Conservation (phyloP, 768 basidiomycete species). For the Mycena olivaceomarginata region DNA sequence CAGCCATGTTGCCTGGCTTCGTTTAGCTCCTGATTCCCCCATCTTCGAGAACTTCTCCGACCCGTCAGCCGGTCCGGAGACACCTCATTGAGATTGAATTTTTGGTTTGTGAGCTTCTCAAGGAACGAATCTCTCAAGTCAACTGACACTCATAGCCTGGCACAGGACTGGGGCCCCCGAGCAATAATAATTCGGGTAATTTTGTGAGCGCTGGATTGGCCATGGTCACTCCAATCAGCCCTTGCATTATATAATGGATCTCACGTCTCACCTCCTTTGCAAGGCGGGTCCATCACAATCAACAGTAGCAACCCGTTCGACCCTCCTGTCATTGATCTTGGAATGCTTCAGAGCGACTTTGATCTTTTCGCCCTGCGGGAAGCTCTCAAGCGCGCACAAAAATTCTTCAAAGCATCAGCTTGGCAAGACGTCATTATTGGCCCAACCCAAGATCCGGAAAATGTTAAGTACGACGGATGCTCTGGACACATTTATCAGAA, state of each 20-base stretch:
- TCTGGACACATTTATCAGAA: constrained; percentile 25
- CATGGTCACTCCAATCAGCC: constrained; percentile 37
- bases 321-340: constrained; percentile 65
- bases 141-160: background rate
- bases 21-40: constrained; percentile 48
- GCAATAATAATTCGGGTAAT: background rate
- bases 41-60: constrained; percentile 50
- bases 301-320: constrained; percentile 46
- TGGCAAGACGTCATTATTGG: constrained; percentile 31
- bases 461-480: constrained; percentile 14
- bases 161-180: background rate
- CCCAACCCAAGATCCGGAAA: constrained; percentile 20
- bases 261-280: background rate
- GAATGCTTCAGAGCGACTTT: constrained; percentile 54
- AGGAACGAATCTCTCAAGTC: background rate
- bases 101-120: constrained; percentile 43
- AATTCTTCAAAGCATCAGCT: constrained; percentile 17
- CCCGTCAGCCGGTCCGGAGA: constrained; percentile 55
- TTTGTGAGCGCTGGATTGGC: constrained; percentile 4
- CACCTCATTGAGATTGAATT: constrained; percentile 59
- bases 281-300: constrained; percentile 51
- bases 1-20: constrained; percentile 51
- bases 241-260: background rate
- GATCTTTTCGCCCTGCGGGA: constrained; percentile 46
- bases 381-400: constrained; percentile 4